phyloP scores from a whole-genome alignment of 2,329 filamentous ascomycete genomes.

The Fonsecaea nubica region DNA sequence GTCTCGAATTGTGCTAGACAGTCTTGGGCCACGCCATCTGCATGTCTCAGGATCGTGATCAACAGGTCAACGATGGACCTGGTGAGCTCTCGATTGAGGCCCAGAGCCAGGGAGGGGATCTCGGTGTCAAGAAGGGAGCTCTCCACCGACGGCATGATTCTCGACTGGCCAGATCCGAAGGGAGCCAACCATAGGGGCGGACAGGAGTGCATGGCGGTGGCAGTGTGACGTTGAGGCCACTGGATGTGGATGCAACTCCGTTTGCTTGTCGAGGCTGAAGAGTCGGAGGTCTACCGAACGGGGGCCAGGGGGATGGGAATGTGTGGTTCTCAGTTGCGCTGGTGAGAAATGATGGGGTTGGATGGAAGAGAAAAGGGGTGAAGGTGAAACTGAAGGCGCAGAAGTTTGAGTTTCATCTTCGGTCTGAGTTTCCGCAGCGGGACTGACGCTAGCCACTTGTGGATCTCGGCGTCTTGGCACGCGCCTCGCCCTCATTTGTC shows the following conservation, averaged over 20 bases:
- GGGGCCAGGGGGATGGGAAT: constrained; percentile 5
- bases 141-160: constrained; percentile 24
- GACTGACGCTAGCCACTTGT: not conserved
- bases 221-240: constrained; percentile 23
- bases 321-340: constrained; percentile 24
- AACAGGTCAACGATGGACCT: constrained; percentile 25
- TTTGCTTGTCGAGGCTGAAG: constrained; percentile 22
- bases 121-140: constrained; percentile 26
- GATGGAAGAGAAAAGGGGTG: constrained; percentile 21
- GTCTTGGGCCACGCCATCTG: constrained; percentile 32
- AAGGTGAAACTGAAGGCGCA: constrained; percentile 30
- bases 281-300: constrained; percentile 24
- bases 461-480: constrained; percentile 2
- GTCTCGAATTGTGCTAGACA: constrained; percentile 32
- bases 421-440: not conserved
- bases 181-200: constrained; percentile 20
- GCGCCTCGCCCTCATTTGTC: not conserved
- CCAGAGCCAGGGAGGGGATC: constrained; percentile 25
- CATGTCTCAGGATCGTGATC: constrained; percentile 35
- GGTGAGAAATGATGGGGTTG: constrained; percentile 14
- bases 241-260: constrained; percentile 29
- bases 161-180: constrained; percentile 21
- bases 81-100: constrained; percentile 21
- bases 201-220: constrained; percentile 28
- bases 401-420: constrained; percentile 29